Evolutionary conservation across 2,329 filamentous ascomycete species (phyloP).

Genomic region (Talaromyces atroroseus): DNA sequence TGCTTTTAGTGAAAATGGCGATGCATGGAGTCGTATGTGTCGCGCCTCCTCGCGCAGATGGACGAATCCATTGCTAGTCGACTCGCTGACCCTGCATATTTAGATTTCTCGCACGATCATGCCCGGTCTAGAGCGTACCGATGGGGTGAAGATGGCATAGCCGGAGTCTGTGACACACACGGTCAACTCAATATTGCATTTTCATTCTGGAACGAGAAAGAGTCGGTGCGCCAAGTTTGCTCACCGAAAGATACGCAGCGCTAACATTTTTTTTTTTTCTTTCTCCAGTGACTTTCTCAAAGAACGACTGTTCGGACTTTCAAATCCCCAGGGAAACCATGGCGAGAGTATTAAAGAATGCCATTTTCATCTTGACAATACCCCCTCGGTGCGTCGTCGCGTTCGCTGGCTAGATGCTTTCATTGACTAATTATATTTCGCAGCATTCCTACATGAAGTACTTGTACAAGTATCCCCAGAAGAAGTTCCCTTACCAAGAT

Average conservation of each 20-base stretch:
- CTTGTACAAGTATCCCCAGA: slow-evolving; percentile 95
- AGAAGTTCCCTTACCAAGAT: slow-evolving; percentile 85
- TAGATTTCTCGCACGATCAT: slow-evolving; percentile 91
- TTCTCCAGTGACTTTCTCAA: slow-evolving; percentile 86
- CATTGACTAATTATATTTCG: not conserved
- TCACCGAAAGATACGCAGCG: not conserved
- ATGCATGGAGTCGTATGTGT: slow-evolving; percentile 81
- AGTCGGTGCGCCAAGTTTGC: slow-evolving; percentile 52
- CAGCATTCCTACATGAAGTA: slow-evolving; percentile 99
- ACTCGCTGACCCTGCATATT: not conserved
- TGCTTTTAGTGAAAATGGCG: slow-evolving; percentile 63
- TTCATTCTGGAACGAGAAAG: slow-evolving; percentile 96
- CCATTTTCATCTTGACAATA: slow-evolving; percentile 95
- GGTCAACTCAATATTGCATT: slow-evolving; percentile 89
- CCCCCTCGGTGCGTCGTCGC: slow-evolving; percentile 56
- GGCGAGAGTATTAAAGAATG: slow-evolving; percentile 96
- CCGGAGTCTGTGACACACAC: slow-evolving; percentile 89
- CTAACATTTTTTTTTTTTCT: not conserved
- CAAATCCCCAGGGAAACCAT: slow-evolving; percentile 95
- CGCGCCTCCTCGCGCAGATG: slow-evolving; percentile 36
- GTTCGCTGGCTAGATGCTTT: slow-evolving; percentile 21
- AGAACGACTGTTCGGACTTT: slow-evolving; percentile 88
- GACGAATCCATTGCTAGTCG: not conserved
- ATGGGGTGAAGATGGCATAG: slow-evolving; percentile 97
- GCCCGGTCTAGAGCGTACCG: slow-evolving; percentile 82